A percentile compares a stretch with the other conserved stretches of the same genome.
Evolutionary conservation across 2,329 filamentous ascomycete species (phyloP).

Genomic region (Monosporascus ibericus): DNA sequence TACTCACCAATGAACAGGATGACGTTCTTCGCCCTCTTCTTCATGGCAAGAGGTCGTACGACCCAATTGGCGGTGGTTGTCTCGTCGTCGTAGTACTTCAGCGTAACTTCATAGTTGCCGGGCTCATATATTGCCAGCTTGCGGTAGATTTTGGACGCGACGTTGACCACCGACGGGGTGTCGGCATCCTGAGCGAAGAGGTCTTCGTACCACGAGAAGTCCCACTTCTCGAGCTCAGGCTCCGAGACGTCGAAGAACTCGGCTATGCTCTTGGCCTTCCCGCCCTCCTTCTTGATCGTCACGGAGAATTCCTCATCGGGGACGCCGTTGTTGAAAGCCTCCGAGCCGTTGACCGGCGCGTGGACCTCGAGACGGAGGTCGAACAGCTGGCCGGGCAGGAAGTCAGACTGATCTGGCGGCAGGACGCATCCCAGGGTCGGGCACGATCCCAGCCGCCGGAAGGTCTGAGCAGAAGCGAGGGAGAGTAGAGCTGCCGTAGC

Average conservation of each 20-base stretch:
- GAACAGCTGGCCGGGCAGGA: slow-evolving; percentile 77
- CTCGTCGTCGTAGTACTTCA: slow-evolving; percentile 68
- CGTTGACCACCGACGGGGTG: slow-evolving; percentile 68
- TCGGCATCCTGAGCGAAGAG: slow-evolving; percentile 69
- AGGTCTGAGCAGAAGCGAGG: slow-evolving; percentile 48
- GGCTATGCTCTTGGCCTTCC: slow-evolving; percentile 45
- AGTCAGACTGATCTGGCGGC: slow-evolving; percentile 65
- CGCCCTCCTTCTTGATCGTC: slow-evolving; percentile 62
- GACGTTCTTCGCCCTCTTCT: slow-evolving; percentile 77
- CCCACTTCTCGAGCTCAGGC: slow-evolving; percentile 72
- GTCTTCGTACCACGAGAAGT: slow-evolving; percentile 81
- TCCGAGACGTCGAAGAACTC: slow-evolving; percentile 66
- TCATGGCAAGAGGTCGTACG: slow-evolving; percentile 63
- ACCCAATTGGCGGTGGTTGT: slow-evolving; percentile 71
- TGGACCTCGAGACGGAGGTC: slow-evolving; percentile 80
- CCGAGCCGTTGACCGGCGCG: slow-evolving; percentile 73
- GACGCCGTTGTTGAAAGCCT: slow-evolving; percentile 62
- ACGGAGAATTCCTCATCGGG: slow-evolving; percentile 72
- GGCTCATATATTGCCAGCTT: slow-evolving; percentile 71
- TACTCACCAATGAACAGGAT: slow-evolving; percentile 72
- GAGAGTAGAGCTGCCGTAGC: slow-evolving; percentile 30
- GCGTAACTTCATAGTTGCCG: slow-evolving; percentile 69
- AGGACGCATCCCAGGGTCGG: slow-evolving; percentile 54
- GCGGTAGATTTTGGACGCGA: slow-evolving; percentile 73
- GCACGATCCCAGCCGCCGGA: slow-evolving; percentile 53